phyloP scores from a whole-genome alignment of 345 rosid genomes.

The Cardamine chenopodiifolia region DNA sequence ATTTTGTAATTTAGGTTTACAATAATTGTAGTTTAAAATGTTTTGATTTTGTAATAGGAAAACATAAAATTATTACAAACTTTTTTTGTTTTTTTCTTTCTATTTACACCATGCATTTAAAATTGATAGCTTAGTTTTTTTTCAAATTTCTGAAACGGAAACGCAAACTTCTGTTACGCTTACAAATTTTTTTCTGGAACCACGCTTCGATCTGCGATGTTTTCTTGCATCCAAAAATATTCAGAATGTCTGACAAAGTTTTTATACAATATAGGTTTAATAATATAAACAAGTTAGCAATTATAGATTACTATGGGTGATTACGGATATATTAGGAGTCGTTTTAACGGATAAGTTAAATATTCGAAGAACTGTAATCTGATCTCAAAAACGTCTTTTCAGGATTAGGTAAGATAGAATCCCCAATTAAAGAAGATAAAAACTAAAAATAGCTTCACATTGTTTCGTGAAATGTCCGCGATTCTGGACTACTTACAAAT shows the following conservation, averaged over 20 bases:
- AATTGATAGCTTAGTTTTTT: too few species aligned
- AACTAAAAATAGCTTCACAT: too few species aligned
- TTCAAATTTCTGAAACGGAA: too few species aligned
- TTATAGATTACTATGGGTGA: background rate
- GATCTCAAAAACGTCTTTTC: slow-evolving; percentile 3
- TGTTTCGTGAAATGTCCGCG: too few species aligned
- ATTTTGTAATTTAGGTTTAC: too few species aligned
- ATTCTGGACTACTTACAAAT: too few species aligned
- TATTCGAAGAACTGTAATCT: background rate
- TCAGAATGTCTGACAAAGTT: background rate
- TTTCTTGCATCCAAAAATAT: background rate
- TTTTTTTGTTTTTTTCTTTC: too few species aligned
- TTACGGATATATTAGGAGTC: background rate
- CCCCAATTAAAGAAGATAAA: background rate
- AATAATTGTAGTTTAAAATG: too few species aligned
- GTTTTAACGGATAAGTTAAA: background rate
- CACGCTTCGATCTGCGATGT: background rate
- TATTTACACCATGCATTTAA: too few species aligned
- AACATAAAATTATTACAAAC: too few species aligned
- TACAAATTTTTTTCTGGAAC: background rate
- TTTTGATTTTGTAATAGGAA: too few species aligned
- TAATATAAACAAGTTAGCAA: background rate
- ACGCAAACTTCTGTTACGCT: too few species aligned
- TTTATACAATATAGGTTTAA: background rate
- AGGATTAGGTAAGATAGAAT: slow-evolving; percentile 7